Evolutionary conservation across 257 asterid genomes (phyloP).

Genomic region (Thymus mandschuricus): DNA sequence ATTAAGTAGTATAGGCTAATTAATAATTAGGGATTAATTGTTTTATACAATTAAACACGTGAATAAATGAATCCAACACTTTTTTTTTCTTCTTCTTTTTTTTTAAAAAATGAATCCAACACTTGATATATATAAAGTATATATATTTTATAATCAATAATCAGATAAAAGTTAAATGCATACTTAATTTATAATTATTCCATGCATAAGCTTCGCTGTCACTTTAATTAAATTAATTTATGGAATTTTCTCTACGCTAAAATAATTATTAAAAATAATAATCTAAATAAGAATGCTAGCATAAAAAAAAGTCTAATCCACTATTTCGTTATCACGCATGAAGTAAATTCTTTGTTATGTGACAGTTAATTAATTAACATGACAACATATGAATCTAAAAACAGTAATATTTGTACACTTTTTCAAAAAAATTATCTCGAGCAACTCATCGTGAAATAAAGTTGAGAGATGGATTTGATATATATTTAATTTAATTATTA

Average conservation of each 20-base stretch:
- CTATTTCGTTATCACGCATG: background rate
- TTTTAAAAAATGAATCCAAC: too few species aligned
- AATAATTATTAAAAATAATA: background rate
- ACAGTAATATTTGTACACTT: background rate
- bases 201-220: background rate
- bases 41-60: too few species aligned
- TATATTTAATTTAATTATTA: too few species aligned
- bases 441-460: background rate
- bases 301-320: background rate
- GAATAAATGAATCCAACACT: too few species aligned
- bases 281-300: background rate
- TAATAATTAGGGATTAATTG: too few species aligned
- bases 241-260: background rate
- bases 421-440: background rate
- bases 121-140: too few species aligned
- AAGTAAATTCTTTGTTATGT: background rate
- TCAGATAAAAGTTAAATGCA: too few species aligned
- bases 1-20: too few species aligned
- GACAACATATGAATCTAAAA: slow-evolving; percentile 2
- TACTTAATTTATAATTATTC: too few species aligned
- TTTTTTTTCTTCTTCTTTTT: too few species aligned
- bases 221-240: background rate
- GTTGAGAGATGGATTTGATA: background rate
- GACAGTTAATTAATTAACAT: background rate
- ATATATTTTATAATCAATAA: too few species aligned